Percentiles rank a stretch among this genome's conserved stretches.
These are phyloP conservation scores for Boletellus deceptivus DNA, from an alignment of 1,284 basidiomycete genomes.

Conservation along the genomic window DNA sequence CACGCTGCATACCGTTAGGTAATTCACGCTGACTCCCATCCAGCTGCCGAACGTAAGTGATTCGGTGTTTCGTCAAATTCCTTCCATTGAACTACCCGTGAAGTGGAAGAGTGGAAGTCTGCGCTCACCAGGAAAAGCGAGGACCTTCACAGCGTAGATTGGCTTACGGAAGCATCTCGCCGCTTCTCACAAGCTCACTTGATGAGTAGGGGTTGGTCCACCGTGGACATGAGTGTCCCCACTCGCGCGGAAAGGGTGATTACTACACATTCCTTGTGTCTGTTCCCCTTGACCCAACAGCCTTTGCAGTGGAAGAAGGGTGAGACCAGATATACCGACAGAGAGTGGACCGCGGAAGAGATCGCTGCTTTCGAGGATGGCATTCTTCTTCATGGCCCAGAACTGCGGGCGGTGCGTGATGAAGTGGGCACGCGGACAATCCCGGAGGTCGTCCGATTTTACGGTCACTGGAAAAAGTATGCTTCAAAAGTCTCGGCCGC, in stretches of 20 bases:
- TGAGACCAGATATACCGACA: slow-evolving; percentile 66
- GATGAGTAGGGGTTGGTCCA: slow-evolving; percentile 50
- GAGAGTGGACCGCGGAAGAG: slow-evolving; percentile 72
- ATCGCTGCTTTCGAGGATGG: slow-evolving; percentile 73
- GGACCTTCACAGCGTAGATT: slow-evolving; percentile 64
- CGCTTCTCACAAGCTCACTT: slow-evolving; percentile 64
- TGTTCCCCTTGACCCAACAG: slow-evolving; percentile 5
- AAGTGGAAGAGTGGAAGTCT: slow-evolving; percentile 63
- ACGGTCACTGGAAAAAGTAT: slow-evolving; percentile 84
- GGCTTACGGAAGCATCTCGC: slow-evolving; percentile 69
- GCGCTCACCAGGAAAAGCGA: slow-evolving; percentile 50
- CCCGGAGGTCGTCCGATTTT: slow-evolving; percentile 79
- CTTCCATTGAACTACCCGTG: slow-evolving; percentile 9
- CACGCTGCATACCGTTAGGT: slow-evolving; percentile 14
- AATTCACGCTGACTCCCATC: slow-evolving; percentile 16
- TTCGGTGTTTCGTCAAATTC: neutral
- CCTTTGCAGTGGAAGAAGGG: slow-evolving; percentile 64
- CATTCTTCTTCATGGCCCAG: slow-evolving; percentile 68
- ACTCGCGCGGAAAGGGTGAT: slow-evolving; percentile 60
- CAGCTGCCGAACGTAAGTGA: slow-evolving; percentile 30
- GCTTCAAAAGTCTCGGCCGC: slow-evolving; percentile 17
- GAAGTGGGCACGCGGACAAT: slow-evolving; percentile 70
- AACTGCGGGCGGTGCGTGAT: slow-evolving; percentile 75
- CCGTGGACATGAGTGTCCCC: slow-evolving; percentile 61
- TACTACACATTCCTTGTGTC: slow-evolving; percentile 2